phyloP scores from a whole-genome alignment of 2,329 filamentous ascomycete genomes.

The Phaeosphaeria sp. region DNA sequence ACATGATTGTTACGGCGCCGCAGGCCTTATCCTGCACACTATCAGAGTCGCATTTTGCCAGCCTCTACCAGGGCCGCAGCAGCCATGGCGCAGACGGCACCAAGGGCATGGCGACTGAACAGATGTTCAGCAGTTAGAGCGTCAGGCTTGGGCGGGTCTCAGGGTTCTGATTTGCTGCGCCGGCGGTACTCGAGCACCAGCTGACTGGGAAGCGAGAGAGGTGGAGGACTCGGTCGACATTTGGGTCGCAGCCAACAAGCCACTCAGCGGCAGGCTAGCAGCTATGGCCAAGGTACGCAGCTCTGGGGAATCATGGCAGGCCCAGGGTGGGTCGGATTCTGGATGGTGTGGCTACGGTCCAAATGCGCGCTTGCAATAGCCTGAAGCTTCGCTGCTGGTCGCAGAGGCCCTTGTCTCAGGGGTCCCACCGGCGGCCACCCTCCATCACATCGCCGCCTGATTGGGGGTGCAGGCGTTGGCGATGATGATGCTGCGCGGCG shows the following conservation, averaged over 20 bases:
- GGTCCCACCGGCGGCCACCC: background rate
- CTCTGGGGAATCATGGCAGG: slow-evolving; percentile 27
- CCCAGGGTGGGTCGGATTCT: slow-evolving; percentile 18
- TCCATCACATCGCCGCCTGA: slow-evolving; percentile 4
- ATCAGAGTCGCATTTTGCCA: background rate
- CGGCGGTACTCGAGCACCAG: slow-evolving; percentile 24
- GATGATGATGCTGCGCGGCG: background rate
- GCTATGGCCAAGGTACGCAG: slow-evolving; percentile 14
- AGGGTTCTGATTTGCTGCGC: slow-evolving; percentile 27
- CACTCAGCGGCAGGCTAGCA: slow-evolving; percentile 23
- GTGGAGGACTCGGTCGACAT: slow-evolving; percentile 23
- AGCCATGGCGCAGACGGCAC: background rate
- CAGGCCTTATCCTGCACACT: background rate
- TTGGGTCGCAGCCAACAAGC: slow-evolving; percentile 18
- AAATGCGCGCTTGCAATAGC: slow-evolving; percentile 26
- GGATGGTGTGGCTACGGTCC: slow-evolving; percentile 14
- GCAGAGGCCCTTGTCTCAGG: slow-evolving; percentile 11
- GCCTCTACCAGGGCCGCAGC: background rate
- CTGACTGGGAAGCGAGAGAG: slow-evolving; percentile 19
- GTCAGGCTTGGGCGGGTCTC: slow-evolving; percentile 2
- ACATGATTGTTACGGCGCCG: background rate
- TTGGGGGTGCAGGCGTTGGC: background rate
- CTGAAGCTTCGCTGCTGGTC: slow-evolving; percentile 20
- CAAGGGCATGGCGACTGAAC: slow-evolving; percentile 8
- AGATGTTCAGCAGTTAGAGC: slow-evolving; percentile 13